phyloP scores from a whole-genome alignment of 1,139 yeast species.

The Komagataea norvegica region DNA sequence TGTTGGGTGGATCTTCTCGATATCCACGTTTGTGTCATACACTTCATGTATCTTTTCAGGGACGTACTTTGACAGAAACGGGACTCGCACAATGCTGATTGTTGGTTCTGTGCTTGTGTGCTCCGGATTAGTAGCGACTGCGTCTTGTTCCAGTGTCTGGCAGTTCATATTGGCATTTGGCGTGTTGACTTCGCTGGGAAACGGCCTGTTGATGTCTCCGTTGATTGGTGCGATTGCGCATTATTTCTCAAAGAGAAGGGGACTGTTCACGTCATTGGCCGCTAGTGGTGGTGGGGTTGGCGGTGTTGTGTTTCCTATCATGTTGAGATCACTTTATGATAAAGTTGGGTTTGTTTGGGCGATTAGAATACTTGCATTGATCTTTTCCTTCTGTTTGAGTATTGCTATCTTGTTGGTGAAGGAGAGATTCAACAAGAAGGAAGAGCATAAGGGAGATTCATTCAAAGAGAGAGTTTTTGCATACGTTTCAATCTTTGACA shows the following conservation, averaged over 20 bases:
- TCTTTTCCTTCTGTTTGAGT: conserved; percentile 40
- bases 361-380: conserved; percentile 48
- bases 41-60: conserved; percentile 55
- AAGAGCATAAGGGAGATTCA: conserved; percentile 1
- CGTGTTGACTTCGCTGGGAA: conserved; percentile 49
- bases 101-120: conserved; percentile 42
- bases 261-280: conserved; percentile 56
- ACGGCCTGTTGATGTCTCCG: conserved; percentile 54
- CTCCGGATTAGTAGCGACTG: conserved; percentile 50
- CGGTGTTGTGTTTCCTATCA: conserved; percentile 56
- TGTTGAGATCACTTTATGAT: conserved; percentile 49
- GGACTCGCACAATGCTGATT: conserved; percentile 45
- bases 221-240: conserved; percentile 55
- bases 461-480: conserved; percentile 11
- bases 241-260: conserved; percentile 56
- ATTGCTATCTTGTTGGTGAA: conserved; percentile 35
- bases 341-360: conserved; percentile 56
- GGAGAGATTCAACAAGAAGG: conserved; percentile 35
- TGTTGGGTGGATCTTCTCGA: conserved; percentile 62
- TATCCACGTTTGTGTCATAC: conserved; percentile 50
- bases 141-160: conserved; percentile 43
- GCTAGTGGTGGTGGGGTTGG: conserved; percentile 70
- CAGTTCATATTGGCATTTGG: conserved; percentile 59
- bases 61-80: conserved; percentile 52
- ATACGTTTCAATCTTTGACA: conserved; percentile 36